A percentile compares a stretch with the other conserved stretches of the same genome.
These are phyloP conservation scores for Pleurotus citrinopileatus DNA, from an alignment of 768 basidiomycete species.

Conservation along the genomic window DNA sequence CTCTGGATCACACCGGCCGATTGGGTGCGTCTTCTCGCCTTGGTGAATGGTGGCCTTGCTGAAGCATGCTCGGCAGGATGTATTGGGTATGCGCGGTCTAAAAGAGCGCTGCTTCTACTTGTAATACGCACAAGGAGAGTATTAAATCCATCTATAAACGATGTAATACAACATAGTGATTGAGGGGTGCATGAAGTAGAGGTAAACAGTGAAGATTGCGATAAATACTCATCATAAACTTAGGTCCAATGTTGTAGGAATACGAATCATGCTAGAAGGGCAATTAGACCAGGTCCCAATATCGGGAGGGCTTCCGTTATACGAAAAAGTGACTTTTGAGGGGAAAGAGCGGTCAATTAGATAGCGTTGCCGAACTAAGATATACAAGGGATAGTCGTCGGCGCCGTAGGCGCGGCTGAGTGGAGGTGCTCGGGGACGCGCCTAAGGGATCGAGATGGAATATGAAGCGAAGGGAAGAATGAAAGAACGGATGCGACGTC, in stretches of 20 bases:
- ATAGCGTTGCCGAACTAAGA: background rate
- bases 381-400: background rate
- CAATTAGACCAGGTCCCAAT: conserved; percentile 2
- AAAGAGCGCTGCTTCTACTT: conserved; percentile 84
- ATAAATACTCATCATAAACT: conserved; percentile 6
- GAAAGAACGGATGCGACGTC: background rate
- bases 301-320: no score
- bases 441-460: background rate
- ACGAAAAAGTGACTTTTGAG: background rate
- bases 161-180: conserved; percentile 6
- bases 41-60: conserved; percentile 4
- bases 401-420: background rate
- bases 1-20: conserved; percentile 86
- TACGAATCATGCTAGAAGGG: conserved; percentile 2
- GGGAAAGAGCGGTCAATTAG: background rate
- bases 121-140: conserved; percentile 26
- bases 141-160: conserved; percentile 14
- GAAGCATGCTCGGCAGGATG: conserved; percentile 43
- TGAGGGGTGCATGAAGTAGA: background rate
- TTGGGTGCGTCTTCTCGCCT: conserved; percentile 58
- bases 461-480: background rate
- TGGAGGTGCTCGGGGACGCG: background rate
- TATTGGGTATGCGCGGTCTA: conserved; percentile 75
- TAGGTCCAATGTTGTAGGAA: background rate
- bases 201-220: background rate